Evolutionary conservation across 1,139 yeast species (phyloP).

Genomic region (Blastobotrys illinoisensis): DNA sequence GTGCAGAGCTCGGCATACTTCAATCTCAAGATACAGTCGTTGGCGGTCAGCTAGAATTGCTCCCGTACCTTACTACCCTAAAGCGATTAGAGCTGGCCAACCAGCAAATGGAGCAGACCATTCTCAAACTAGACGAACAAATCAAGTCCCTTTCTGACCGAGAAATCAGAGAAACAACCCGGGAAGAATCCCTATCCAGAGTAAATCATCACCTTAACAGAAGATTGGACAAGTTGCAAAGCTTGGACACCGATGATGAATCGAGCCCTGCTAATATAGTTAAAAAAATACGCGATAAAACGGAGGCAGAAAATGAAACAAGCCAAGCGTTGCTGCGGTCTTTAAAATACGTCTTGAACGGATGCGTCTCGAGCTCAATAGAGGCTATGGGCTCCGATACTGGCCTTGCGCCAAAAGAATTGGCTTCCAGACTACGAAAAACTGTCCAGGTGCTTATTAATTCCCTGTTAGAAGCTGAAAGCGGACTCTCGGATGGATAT

Average conservation of each 20-base stretch:
- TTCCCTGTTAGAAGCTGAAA: conserved; percentile 17
- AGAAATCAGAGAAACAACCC: not conserved
- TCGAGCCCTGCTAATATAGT: conserved; percentile 7
- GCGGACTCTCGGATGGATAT: conserved; percentile 13
- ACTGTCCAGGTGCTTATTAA: conserved; percentile 18
- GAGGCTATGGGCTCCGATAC: not conserved
- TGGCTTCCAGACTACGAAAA: conserved; percentile 10
- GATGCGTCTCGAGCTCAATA: conserved; percentile 12
- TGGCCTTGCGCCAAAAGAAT: not conserved
- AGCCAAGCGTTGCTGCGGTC: conserved; percentile 8
- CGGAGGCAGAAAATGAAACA: conserved; percentile 2
- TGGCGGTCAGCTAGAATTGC: not conserved
- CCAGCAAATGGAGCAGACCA: not conserved
- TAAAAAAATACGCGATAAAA: conserved; percentile 5
- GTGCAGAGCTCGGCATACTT: not conserved
- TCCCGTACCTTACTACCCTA: not conserved
- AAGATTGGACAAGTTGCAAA: not conserved
- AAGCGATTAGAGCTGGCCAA: not conserved
- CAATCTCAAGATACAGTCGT: not conserved
- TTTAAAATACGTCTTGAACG: conserved; percentile 15
- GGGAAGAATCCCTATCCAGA: not conserved
- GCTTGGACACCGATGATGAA: not conserved
- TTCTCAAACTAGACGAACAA: not conserved
- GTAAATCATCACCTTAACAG: not conserved
- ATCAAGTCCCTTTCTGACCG: not conserved